Evolutionary conservation across 805 yeast species (phyloP).

Genomic region (Barnettozyma salicaria): DNA sequence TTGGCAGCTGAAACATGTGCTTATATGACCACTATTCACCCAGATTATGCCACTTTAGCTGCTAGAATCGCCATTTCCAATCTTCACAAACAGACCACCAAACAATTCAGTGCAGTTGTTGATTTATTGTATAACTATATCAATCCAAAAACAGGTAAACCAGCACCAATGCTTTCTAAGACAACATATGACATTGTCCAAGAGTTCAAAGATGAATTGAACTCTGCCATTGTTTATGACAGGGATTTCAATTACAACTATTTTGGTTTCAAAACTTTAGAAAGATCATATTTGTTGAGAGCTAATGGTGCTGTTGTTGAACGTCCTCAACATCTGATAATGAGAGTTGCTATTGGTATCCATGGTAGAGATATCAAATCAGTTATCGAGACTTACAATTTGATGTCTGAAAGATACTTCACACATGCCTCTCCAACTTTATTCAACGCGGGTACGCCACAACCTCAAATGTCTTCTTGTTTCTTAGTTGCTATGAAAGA

Average conservation of each 20-base stretch:
- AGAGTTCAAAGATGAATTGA: constrained; percentile 58
- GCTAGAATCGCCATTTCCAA: constrained; percentile 95
- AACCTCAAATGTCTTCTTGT: constrained; percentile 85
- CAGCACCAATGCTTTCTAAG: constrained; percentile 54
- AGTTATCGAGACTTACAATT: constrained; percentile 75
- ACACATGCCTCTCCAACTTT: constrained; percentile 95
- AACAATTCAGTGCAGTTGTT: constrained; percentile 74
- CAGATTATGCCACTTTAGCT: constrained; percentile 93
- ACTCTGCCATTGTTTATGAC: constrained; percentile 66
- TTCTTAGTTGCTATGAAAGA: constrained; percentile 87
- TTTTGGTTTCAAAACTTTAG: constrained; percentile 90
- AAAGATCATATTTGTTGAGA: constrained; percentile 74
- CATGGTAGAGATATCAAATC: constrained; percentile 62
- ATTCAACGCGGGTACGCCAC: constrained; percentile 87
- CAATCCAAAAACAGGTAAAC: constrained; percentile 71
- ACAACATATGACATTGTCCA: constrained; percentile 57
- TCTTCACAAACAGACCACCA: constrained; percentile 89
- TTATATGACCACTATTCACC: constrained; percentile 94
- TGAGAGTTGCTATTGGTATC: constrained; percentile 90
- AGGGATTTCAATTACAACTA: constrained; percentile 76
- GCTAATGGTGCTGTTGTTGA: constrained; percentile 66
- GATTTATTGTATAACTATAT: constrained; percentile 68
- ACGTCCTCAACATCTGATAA: constrained; percentile 84
- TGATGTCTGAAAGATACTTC: constrained; percentile 83
- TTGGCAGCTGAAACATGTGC: constrained; percentile 97